Percentiles rank a stretch among this genome's conserved stretches.
Conservation (phyloP, 306 rosid genomes). For the Urtica urens region DNA sequence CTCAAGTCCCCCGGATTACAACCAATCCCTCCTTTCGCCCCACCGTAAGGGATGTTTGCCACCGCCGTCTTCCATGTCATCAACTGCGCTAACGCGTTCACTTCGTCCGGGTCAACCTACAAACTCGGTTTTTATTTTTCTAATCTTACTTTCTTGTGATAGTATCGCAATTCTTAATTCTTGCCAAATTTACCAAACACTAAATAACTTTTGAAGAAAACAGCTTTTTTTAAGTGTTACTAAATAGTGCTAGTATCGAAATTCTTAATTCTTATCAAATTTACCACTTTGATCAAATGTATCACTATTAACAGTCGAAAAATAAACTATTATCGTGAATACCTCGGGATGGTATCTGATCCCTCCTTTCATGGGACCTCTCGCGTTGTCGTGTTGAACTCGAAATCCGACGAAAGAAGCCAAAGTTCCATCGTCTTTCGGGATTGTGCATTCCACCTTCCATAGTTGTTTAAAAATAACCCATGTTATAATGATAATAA, state of each 20-base stretch:
- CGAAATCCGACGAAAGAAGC: slow-evolving; percentile 89
- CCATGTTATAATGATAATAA: not conserved
- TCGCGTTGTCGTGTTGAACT: slow-evolving; percentile 92
- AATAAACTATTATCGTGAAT: no score
- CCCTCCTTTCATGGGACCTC: slow-evolving; percentile 99
- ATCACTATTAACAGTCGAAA: no score
- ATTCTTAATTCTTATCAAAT: no score
- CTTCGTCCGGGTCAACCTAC: slow-evolving; percentile 98
- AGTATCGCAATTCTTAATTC: no score
- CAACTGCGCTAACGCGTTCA: slow-evolving; percentile 89
- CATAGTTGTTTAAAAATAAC: slow-evolving; percentile 4
- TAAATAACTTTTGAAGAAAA: no score
- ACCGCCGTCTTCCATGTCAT: slow-evolving; percentile 99
- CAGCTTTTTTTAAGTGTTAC: no score
- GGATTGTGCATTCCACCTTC: slow-evolving; percentile 95
- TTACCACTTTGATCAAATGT: no score
- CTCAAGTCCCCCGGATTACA: slow-evolving; percentile 63
- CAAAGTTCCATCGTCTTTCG: slow-evolving; percentile 76
- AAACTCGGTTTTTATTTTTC: no score
- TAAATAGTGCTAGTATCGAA: no score
- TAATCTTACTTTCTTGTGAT: no score
- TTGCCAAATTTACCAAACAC: no score
- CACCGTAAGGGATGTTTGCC: slow-evolving; percentile 90
- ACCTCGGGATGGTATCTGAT: slow-evolving; percentile 99
- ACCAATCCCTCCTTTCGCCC: slow-evolving; percentile 98